Evolutionary conservation across 108 stramenopile species (phyloP).

Genomic region (Epithemia pelagica): DNA sequence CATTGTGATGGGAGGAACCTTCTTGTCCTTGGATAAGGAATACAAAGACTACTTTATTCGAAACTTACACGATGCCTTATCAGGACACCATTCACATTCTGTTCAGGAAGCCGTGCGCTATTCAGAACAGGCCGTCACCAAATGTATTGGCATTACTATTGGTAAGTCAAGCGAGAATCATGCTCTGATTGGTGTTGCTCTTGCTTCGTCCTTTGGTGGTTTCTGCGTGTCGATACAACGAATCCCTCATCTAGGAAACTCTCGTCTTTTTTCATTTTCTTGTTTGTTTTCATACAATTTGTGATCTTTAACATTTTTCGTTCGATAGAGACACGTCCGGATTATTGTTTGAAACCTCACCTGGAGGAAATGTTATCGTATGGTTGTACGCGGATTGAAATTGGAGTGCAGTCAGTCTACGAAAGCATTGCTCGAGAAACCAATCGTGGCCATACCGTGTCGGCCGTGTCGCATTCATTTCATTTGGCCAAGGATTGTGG

Average conservation of each 20-base stretch:
- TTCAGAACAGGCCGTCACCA: slow-evolving; percentile 80
- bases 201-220: too few relatives aligned
- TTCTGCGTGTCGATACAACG: too few relatives aligned
- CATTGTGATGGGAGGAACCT: slow-evolving; percentile 96
- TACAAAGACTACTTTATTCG: slow-evolving; percentile 93
- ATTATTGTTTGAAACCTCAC: slow-evolving; percentile 93
- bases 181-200: too few relatives aligned
- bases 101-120: slow-evolving; percentile 86
- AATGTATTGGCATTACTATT: slow-evolving; percentile 94
- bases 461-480: slow-evolving; percentile 87
- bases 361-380: slow-evolving; percentile 91
- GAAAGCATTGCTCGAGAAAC: slow-evolving; percentile 90
- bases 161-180: slow-evolving; percentile 14
- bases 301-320: too few relatives aligned
- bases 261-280: neutral
- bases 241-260: too few relatives aligned
- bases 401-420: slow-evolving; percentile 95
- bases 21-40: slow-evolving; percentile 78
- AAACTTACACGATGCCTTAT: slow-evolving; percentile 90
- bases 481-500: slow-evolving; percentile 93
- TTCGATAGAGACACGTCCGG: slow-evolving; percentile 89
- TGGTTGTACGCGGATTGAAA: slow-evolving; percentile 97
- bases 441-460: slow-evolving; percentile 93
- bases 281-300: too few relatives aligned
- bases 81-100: slow-evolving; percentile 70